Evolutionary conservation across 1,284 basidiomycete genomes (phyloP).

Genomic region (Marasmius sp.): DNA sequence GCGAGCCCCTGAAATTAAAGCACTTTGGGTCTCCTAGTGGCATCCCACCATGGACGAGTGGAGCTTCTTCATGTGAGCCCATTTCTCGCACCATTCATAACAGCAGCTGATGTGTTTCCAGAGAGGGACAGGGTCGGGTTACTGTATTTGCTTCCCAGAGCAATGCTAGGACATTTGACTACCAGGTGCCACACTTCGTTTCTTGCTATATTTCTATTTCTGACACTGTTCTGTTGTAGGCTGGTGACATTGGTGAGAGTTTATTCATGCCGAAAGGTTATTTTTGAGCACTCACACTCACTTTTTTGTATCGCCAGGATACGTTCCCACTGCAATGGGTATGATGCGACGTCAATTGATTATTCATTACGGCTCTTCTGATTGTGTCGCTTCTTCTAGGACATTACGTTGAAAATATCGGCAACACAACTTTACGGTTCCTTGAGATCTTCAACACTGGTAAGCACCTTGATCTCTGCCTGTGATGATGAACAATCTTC

Average conservation of each 20-base stretch:
- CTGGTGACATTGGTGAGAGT: conserved; percentile 59
- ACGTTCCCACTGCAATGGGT: conserved; percentile 60
- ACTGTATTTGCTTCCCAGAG: conserved; percentile 63
- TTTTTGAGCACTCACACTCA: background rate
- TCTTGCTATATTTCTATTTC: background rate
- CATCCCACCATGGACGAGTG: conserved; percentile 73
- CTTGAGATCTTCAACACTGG: conserved; percentile 67
- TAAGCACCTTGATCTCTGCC: conserved; percentile 21
- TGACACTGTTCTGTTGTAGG: conserved; percentile 28
- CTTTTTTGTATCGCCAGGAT: conserved; percentile 33
- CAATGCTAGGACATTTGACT: conserved; percentile 70
- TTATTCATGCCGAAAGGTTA: conserved; percentile 5
- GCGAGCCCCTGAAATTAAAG: background rate
- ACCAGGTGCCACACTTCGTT: conserved; percentile 37
- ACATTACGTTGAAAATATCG: conserved; percentile 73
- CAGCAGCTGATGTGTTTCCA: conserved; percentile 20
- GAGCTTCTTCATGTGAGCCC: conserved; percentile 52
- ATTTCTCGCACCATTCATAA: background rate
- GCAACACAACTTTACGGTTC: conserved; percentile 60
- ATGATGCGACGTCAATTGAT: conserved; percentile 6
- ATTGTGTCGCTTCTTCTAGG: conserved; percentile 29
- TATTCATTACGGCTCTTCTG: background rate
- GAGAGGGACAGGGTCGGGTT: conserved; percentile 57
- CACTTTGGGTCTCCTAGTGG: conserved; percentile 46
- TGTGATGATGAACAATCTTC: background rate